A percentile compares a stretch with the other conserved stretches of the same genome.
These are phyloP conservation scores for Phalaenopsis equestris DNA, from an alignment of 106 monocot genomes.

Conservation along the genomic window DNA sequence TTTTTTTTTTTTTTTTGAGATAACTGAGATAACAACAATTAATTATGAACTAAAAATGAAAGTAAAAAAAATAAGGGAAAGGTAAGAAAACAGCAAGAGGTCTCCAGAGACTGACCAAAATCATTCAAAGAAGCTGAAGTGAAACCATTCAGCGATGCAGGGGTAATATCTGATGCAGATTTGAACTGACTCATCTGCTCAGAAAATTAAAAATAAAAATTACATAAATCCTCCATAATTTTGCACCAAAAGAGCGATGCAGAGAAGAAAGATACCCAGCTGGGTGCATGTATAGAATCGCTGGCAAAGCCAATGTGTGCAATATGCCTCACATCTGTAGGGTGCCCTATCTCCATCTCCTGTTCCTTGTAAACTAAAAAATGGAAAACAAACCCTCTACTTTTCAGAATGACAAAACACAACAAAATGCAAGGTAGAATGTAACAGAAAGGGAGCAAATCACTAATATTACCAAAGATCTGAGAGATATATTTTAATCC, in stretches of 20 bases:
- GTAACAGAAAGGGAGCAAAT: not conserved
- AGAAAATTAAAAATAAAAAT: not conserved
- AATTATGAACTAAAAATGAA: not conserved
- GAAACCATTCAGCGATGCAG: constrained; percentile 18
- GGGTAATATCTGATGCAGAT: constrained; percentile 36
- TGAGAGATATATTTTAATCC: constrained; percentile 63
- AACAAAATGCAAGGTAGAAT: not conserved
- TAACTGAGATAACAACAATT: not conserved
- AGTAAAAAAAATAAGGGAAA: not conserved
- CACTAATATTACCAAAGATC: constrained; percentile 42
- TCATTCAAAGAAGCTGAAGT: constrained; percentile 1
- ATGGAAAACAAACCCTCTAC: not conserved
- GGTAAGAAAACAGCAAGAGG: constrained; percentile 31
- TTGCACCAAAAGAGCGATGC: not conserved
- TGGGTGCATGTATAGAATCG: constrained; percentile 41
- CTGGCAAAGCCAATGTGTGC: constrained; percentile 59
- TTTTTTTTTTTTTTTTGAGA: too few relatives aligned
- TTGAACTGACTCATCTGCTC: constrained; percentile 47
- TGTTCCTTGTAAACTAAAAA: constrained; percentile 46
- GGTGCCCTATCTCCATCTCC: constrained; percentile 72
- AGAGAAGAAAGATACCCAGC: constrained; percentile 37
- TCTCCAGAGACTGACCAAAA: constrained; percentile 17
- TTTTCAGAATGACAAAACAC: not conserved
- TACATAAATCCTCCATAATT: not conserved
- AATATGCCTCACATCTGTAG: constrained; percentile 78